Base-by-base conservation (phyloP, 2,329 filamentous ascomycete genomes). In the Ophiognomonia clavigignenti-juglandacearum region DNA sequence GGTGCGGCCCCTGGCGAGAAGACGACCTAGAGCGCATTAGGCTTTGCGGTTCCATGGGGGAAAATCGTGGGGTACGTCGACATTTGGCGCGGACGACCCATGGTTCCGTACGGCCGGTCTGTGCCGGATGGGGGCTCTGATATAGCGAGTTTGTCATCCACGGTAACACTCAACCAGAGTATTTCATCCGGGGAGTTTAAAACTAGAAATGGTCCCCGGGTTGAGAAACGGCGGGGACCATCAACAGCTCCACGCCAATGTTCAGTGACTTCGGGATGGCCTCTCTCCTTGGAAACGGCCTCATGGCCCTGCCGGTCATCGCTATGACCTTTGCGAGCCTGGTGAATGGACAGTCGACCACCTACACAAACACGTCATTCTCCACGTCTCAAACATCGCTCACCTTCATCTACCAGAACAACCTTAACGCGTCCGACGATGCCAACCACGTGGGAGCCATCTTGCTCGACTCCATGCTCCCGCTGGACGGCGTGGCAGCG, bases 391-490 rank as follows among this genome's bases (percentile, higher is more conserved):
- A 65, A 20, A 71, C 67, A 1, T 76, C 73, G 1, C 55, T 77
- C 44, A 75, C 72, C 0, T 61, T 77, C 6, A 56, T 77, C 8
- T 78, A 73, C 50, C 74, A 77, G 55, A 78, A 78, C 59, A 77
- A 77, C 34, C 61, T 78, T 20, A 79, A 79, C 55, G 64, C 61
- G 7, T 71, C 72, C 0, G 74, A 79, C 51, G 72, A 77, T 59
- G 62, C 57, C 22, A 77, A 77, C 51, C 75, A 78, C 54, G 61
- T 74, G 16, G 69, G 73, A 10, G 74, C 74, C 3, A 68, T 78
- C 36, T 58, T 78, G 7, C 60, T 78, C 35, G 74, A 74, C 45
- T 60, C 68, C 4, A 59, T 69, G 40, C 54, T 60, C 6, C 61
- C 63, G 32, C 55, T 59, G 16, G 59, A 64, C 39, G 73, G 67